Percentiles rank a stretch among this genome's conserved stretches.
Evolutionary conservation across 345 rosid genomes (phyloP).

Genomic region (Euphorbia pulcherrima): DNA sequence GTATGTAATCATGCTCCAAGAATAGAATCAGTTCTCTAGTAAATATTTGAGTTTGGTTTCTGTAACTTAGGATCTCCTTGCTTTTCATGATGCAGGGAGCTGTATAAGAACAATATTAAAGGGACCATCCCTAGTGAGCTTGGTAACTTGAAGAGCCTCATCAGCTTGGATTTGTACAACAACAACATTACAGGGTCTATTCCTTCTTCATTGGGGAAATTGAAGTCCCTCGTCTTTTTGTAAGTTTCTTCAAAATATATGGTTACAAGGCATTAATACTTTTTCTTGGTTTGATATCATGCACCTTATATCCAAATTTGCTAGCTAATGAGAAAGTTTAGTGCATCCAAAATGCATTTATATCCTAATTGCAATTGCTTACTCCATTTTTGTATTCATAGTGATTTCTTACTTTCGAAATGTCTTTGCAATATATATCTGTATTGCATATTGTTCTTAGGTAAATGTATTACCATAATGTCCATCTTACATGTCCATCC

Average conservation of each 20-base stretch:
- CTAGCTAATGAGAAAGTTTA: not conserved
- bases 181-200: constrained; percentile 81
- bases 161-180: constrained; percentile 93
- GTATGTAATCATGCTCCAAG: not conserved
- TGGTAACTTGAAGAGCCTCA: constrained; percentile 77
- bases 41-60: not conserved
- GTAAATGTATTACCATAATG: not conserved
- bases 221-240: constrained; percentile 89
- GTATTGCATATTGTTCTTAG: not conserved
- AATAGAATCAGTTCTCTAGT: not conserved
- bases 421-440: not conserved
- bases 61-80: constrained; percentile 5
- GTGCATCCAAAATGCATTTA: not conserved
- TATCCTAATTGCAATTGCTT: not conserved
- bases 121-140: constrained; percentile 80
- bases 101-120: constrained; percentile 81
- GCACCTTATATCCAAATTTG: constrained; percentile 2
- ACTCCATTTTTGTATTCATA: not conserved
- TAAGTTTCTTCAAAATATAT: constrained; percentile 37
- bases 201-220: constrained; percentile 70
- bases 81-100: constrained; percentile 53
- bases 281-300: not conserved
- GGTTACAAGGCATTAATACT: not conserved
- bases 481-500: not conserved
- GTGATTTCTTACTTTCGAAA: not conserved